Evolutionary conservation across 2,329 filamentous ascomycete species (phyloP).

Genomic region (Dissoconium aciculare): DNA sequence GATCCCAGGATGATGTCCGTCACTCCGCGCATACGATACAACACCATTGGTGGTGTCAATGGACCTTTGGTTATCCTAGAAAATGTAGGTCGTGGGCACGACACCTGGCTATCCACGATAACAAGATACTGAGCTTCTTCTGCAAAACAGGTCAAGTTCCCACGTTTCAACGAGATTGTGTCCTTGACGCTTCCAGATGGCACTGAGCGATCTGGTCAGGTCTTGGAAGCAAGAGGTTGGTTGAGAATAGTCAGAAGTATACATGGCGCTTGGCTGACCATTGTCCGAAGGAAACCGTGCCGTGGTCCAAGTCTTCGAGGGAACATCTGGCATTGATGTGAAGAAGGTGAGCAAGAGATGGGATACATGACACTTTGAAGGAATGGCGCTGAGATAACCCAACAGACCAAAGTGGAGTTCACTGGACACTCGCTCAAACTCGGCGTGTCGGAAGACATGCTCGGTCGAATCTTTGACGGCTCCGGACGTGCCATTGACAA

Average conservation of each 20-base stretch:
- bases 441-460: conserved; percentile 97
- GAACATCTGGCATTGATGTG: conserved; percentile 92
- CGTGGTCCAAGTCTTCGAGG: conserved; percentile 97
- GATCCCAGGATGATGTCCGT: conserved; percentile 41
- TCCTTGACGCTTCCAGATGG: conserved; percentile 91
- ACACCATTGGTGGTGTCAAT: conserved; percentile 96
- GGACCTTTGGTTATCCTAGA: conserved; percentile 94
- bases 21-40: conserved; percentile 73
- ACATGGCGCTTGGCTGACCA: conserved; percentile 6
- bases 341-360: conserved; percentile 65
- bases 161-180: conserved; percentile 95
- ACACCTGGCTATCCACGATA: conserved; percentile 9
- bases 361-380: no score
- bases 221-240: conserved; percentile 90
- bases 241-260: not conserved
- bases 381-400: not conserved
- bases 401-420: conserved; percentile 89
- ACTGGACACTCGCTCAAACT: conserved; percentile 95
- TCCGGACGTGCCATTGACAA: conserved; percentile 97
- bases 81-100: conserved; percentile 66
- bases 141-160: conserved; percentile 75
- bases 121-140: conserved; percentile 1
- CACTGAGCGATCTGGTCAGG: conserved; percentile 81
- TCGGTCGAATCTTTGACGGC: conserved; percentile 96
- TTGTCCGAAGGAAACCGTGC: conserved; percentile 61